Conservation (phyloP, 192 early-diverging fungal species). For the Coemansia asiatica region DNA sequence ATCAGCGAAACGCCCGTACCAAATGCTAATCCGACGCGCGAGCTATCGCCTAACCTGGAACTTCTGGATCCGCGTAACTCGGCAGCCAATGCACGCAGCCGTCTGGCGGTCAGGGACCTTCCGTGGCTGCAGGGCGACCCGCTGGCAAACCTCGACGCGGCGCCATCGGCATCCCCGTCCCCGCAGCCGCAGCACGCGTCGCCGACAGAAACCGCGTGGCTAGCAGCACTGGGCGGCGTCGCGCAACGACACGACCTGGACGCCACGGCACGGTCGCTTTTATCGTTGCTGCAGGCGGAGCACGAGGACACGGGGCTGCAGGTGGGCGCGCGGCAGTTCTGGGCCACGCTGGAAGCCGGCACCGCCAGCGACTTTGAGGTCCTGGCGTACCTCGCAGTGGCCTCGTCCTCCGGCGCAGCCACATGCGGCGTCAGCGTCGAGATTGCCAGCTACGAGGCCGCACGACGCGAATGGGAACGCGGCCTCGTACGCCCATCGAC, state of each 20-base stretch:
- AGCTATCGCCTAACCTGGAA: slow-evolving; percentile 27
- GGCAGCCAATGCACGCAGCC: slow-evolving; percentile 1
- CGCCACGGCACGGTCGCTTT: slow-evolving; percentile 3
- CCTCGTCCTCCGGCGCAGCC: slow-evolving; percentile 12
- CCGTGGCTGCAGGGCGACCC: slow-evolving; percentile 20
- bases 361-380: slow-evolving; percentile 39
- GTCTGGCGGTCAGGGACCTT: background rate
- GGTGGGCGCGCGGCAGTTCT: slow-evolving; percentile 39
- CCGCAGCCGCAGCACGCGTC: background rate
- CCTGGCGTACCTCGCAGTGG: slow-evolving; percentile 39
- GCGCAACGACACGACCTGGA: slow-evolving; percentile 19
- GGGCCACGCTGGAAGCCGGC: slow-evolving; percentile 35
- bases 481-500: slow-evolving; percentile 20
- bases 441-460: slow-evolving; percentile 23
- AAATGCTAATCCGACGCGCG: background rate
- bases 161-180: background rate
- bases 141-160: slow-evolving; percentile 4
- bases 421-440: slow-evolving; percentile 7
- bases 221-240: slow-evolving; percentile 6
- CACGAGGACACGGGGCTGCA: slow-evolving; percentile 28
- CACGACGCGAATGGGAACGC: slow-evolving; percentile 29
- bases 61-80: slow-evolving; percentile 34
- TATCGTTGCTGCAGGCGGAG: slow-evolving; percentile 28
- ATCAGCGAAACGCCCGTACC: slow-evolving; percentile 10
- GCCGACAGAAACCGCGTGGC: background rate